Conservation (phyloP, 495 filamentous ascomycete genomes). For the Pseudomonodictys pantanalensis region DNA sequence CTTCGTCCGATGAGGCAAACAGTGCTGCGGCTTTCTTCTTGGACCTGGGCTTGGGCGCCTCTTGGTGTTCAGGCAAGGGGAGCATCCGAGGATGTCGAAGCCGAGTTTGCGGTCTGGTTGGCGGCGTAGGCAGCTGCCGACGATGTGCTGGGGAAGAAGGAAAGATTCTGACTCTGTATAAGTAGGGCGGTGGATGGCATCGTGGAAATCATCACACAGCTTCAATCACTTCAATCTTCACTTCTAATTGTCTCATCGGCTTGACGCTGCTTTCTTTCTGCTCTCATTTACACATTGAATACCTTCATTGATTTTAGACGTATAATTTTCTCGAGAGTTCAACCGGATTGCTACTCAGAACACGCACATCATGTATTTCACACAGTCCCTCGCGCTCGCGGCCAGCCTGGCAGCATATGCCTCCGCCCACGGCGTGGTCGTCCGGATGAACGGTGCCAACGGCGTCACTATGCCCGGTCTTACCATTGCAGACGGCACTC, state of each 20-base stretch:
- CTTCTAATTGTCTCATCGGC: background rate
- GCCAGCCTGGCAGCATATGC: slow-evolving; percentile 7
- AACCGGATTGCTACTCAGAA: too few relatives aligned
- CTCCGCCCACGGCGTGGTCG: slow-evolving; percentile 28
- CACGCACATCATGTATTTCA: slow-evolving; percentile 14
- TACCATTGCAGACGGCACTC: slow-evolving; percentile 26
- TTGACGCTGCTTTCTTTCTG: background rate
- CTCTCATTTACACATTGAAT: too few relatives aligned
- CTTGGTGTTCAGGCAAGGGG: too few relatives aligned
- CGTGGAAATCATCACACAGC: background rate
- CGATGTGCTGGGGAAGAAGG: too few relatives aligned
- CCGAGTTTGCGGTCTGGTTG: too few relatives aligned
- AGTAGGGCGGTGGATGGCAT: background rate
- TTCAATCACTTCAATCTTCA: slow-evolving; percentile 1
- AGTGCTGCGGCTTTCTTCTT: too few relatives aligned
- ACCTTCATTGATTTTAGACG: background rate
- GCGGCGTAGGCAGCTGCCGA: too few relatives aligned
- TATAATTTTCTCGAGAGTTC: background rate
- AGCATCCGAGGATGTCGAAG: too few relatives aligned
- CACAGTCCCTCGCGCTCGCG: slow-evolving; percentile 1
- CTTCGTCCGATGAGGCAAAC: too few relatives aligned
- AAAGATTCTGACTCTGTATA: background rate
- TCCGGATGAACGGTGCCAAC: slow-evolving; percentile 32
- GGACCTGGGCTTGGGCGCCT: too few relatives aligned
- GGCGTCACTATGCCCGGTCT: slow-evolving; percentile 35